phyloP scores from a whole-genome alignment of 2,329 filamentous ascomycete genomes.

The Colletotrichum ledebouriae region DNA sequence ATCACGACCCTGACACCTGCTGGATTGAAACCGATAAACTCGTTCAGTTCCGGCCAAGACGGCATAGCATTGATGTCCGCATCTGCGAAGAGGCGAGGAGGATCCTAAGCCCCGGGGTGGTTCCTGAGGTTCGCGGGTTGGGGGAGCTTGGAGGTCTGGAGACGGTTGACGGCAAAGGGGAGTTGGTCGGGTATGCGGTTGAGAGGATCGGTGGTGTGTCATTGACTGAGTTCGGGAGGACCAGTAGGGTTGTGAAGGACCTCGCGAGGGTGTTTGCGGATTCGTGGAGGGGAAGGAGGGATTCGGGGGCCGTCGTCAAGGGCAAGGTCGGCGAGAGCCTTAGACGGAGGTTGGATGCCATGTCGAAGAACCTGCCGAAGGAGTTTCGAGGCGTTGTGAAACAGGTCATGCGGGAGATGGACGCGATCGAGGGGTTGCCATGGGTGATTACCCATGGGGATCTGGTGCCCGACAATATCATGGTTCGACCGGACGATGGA shows the following conservation, averaged over 20 bases:
- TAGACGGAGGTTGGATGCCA: conserved; percentile 53
- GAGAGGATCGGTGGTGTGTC: conserved; percentile 57
- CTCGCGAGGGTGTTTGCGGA: conserved; percentile 57
- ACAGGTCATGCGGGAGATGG: conserved; percentile 48
- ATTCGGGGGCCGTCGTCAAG: conserved; percentile 39
- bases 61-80: conserved; percentile 57
- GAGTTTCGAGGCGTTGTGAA: conserved; percentile 47
- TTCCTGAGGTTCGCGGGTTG: conserved; percentile 57
- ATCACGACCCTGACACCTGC: no score
- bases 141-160: conserved; percentile 49
- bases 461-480: conserved; percentile 68
- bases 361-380: conserved; percentile 53
- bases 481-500: conserved; percentile 53
- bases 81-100: conserved; percentile 54
- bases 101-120: conserved; percentile 55
- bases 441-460: conserved; percentile 74
- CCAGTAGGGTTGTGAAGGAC: conserved; percentile 53
- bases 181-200: conserved; percentile 58
- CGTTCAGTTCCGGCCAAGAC: conserved; percentile 63
- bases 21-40: conserved; percentile 42
- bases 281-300: conserved; percentile 50
- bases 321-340: conserved; percentile 58
- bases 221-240: conserved; percentile 51
- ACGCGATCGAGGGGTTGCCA: conserved; percentile 58
- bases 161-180: not conserved